A percentile compares a stretch with the other conserved stretches of the same genome.
phyloP scores from a whole-genome alignment of 352 stramenopile species.

The Pythium diclinum region DNA sequence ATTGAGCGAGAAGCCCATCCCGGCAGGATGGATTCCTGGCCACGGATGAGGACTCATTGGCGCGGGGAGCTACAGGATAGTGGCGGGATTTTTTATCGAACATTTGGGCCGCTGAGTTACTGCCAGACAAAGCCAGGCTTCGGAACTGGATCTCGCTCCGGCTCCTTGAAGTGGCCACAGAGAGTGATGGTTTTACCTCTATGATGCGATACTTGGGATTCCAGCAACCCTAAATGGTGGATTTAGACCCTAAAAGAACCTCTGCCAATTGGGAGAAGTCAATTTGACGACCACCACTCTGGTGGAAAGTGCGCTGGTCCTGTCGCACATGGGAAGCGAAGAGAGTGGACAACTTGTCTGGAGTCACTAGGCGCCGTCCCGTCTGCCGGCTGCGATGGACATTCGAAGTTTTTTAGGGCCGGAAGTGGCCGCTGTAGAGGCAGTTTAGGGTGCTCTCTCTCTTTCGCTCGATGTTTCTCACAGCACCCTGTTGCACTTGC shows the following conservation, averaged over 20 bases:
- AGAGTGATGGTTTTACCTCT: conserved; percentile 7
- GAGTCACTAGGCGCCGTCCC: not conserved
- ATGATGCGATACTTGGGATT: not conserved
- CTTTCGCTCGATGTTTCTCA: not conserved
- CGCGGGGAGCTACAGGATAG: not conserved
- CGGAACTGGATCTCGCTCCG: conserved; percentile 20
- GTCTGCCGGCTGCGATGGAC: conserved; percentile 3
- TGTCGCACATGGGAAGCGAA: conserved; percentile 8
- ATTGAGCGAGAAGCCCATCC: not conserved
- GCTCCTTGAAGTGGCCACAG: conserved; percentile 13
- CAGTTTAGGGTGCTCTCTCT: not conserved
- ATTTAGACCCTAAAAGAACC: too few species aligned
- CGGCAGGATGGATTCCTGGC: not conserved
- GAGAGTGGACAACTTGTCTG: not conserved
- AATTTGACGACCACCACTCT: conserved; percentile 8
- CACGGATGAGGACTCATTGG: not conserved
- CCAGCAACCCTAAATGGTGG: too few species aligned
- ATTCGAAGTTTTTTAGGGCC: conserved; percentile 10
- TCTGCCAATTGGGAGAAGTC: not conserved
- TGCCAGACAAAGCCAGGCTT: conserved; percentile 9
- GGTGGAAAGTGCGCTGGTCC: conserved; percentile 1
- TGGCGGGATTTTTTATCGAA: conserved; percentile 7
- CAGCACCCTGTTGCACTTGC: not conserved
- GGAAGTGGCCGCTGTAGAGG: conserved; percentile 3
- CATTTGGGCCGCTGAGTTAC: conserved; percentile 3